Percentiles rank a stretch among this genome's conserved stretches.
Conservation (phyloP, 2,329 filamentous ascomycete genomes). For the Pestalotiopsis sp. region DNA sequence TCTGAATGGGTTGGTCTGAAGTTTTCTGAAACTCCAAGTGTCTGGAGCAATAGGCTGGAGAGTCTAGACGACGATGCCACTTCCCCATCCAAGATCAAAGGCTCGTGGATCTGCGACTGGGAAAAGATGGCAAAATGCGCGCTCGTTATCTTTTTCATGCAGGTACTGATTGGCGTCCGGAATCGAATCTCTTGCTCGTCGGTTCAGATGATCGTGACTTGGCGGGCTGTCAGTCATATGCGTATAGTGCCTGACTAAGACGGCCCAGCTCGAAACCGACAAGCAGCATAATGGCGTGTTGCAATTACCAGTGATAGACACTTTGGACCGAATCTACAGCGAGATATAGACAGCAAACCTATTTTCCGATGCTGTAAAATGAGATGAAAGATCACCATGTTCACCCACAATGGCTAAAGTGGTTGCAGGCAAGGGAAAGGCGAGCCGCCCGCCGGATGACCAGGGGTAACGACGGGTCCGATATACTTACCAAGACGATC, state of each 20-base stretch:
- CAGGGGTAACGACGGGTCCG: not conserved
- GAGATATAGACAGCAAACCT: not conserved
- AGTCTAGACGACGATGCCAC: not conserved
- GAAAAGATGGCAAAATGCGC: not conserved
- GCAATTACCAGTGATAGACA: not conserved
- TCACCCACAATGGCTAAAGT: not conserved
- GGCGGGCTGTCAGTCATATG: not conserved
- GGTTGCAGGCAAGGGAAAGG: not conserved
- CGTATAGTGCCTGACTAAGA: not conserved
- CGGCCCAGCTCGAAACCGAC: not conserved
- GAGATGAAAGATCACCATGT: not conserved
- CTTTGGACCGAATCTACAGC: not conserved
- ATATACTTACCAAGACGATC: not conserved
- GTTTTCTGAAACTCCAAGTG: conserved; percentile 10
- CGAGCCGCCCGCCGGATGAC: not conserved
- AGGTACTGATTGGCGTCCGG: not conserved
- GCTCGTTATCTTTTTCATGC: not conserved
- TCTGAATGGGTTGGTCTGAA: conserved; percentile 4
- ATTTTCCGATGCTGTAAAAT: not conserved
- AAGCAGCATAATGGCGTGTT: not conserved
- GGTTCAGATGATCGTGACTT: not conserved
- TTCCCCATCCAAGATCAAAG: not conserved
- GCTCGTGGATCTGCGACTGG: not conserved
- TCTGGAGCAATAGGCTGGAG: conserved; percentile 1
- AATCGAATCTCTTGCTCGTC: not conserved